Percentiles rank a stretch among this genome's conserved stretches.
phyloP scores from a whole-genome alignment of 441 rosid genomes.

The Pelargonium citronellum region DNA sequence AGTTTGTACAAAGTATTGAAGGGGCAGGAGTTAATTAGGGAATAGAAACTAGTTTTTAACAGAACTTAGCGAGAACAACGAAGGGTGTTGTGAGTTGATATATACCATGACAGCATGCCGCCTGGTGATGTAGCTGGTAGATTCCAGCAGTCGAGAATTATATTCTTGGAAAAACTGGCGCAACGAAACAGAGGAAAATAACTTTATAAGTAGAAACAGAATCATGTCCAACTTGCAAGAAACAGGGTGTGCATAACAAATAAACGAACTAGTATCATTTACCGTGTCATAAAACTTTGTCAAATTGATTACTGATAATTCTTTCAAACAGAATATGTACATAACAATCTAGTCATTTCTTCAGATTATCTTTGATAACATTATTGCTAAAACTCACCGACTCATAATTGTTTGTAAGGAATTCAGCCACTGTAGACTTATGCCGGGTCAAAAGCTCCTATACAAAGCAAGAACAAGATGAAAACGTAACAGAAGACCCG shows the following conservation, averaged over 20 bases:
- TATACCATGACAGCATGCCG: slow-evolving; percentile 68
- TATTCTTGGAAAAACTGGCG: slow-evolving; percentile 63
- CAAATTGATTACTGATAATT: not conserved
- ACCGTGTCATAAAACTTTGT: not conserved
- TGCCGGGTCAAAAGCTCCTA: slow-evolving; percentile 86
- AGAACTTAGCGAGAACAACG: not conserved
- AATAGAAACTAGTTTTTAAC: too few relatives aligned
- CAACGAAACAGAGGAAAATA: not conserved
- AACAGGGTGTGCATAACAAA: not conserved
- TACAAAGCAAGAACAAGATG: slow-evolving; percentile 7
- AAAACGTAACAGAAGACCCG: not conserved
- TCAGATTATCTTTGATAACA: not conserved
- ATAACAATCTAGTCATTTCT: not conserved
- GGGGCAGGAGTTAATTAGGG: too few relatives aligned
- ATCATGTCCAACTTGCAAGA: not conserved
- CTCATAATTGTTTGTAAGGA: slow-evolving; percentile 54
- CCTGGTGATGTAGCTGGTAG: slow-evolving; percentile 61
- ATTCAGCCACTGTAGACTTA: slow-evolving; percentile 70
- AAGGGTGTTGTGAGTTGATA: not conserved
- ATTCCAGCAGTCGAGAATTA: slow-evolving; percentile 54
- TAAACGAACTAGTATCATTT: not conserved
- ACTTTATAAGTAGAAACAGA: too few relatives aligned
- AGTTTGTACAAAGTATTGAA: too few relatives aligned
- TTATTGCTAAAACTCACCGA: slow-evolving; percentile 40
- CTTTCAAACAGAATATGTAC: not conserved